These are phyloP conservation scores for Fragilariopsis cylindrus DNA, from an alignment of 108 stramenopile species.

Conservation along the genomic window DNA sequence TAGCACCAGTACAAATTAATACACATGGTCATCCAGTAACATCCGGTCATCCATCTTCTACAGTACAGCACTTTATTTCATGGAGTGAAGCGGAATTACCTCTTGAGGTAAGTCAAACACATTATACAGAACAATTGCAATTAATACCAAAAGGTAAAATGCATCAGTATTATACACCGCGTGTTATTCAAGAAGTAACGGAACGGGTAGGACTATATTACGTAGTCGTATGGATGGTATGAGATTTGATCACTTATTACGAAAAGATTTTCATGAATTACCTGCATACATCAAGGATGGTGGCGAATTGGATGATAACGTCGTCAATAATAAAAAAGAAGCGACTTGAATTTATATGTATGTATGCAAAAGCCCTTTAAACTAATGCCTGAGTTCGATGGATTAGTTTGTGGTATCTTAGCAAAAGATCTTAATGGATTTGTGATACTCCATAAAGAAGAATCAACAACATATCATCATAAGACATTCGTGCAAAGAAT, in stretches of 20 bases:
- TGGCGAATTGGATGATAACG: neutral
- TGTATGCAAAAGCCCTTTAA: slow-evolving; percentile 50
- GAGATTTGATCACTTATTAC: neutral
- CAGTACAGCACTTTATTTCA: slow-evolving; percentile 38
- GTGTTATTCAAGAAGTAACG: neutral
- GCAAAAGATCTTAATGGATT: slow-evolving; percentile 20
- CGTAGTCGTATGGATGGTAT: neutral
- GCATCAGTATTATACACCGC: slow-evolving; percentile 41
- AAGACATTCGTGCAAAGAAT: slow-evolving; percentile 12
- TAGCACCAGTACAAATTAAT: slow-evolving; percentile 41
- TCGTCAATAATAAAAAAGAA: slow-evolving; percentile 1
- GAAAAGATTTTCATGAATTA: slow-evolving; percentile 11
- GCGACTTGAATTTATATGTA: slow-evolving; percentile 23
- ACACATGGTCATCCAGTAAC: slow-evolving; percentile 45
- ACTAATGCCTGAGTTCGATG: slow-evolving; percentile 37
- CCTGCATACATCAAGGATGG: neutral
- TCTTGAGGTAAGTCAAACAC: slow-evolving; percentile 22
- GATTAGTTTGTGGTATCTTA: slow-evolving; percentile 35
- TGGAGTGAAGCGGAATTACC: slow-evolving; percentile 43
- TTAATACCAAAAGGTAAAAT: slow-evolving; percentile 15
- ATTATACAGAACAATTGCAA: slow-evolving; percentile 38
- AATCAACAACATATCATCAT: neutral
- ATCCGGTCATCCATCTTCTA: slow-evolving; percentile 24
- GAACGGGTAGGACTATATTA: neutral
- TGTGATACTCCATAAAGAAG: slow-evolving; percentile 17